A percentile compares a stretch with the other conserved stretches of the same genome.
These are phyloP conservation scores for Monilinia vaccinii-corymbosi DNA, from an alignment of 2,329 filamentous ascomycete species.

Conservation along the genomic window DNA sequence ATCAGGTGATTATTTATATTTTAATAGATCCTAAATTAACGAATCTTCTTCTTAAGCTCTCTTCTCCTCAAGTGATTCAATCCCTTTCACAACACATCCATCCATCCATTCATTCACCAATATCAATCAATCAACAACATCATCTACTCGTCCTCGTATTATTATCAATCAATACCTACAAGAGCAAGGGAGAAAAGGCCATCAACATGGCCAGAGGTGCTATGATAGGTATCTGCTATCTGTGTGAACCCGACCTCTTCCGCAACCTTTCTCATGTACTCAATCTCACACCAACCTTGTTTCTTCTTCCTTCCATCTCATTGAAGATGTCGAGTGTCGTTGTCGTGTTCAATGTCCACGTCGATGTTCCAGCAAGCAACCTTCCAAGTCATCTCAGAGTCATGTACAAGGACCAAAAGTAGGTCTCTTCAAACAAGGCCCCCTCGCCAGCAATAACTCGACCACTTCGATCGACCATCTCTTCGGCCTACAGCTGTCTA, in stretches of 20 bases:
- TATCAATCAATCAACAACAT: no score
- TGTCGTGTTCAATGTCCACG: conserved; percentile 1
- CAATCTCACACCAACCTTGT: not conserved
- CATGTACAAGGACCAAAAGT: not conserved
- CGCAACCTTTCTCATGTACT: not conserved
- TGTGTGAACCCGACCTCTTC: not conserved
- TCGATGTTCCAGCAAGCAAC: conserved; percentile 1
- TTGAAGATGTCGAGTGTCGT: not conserved
- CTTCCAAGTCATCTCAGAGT: not conserved
- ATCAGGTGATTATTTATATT: no score
- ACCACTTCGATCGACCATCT: not conserved
- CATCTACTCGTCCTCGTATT: no score
- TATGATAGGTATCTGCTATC: not conserved
- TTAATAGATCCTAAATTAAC: no score
- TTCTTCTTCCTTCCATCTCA: not conserved
- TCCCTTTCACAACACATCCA: no score
- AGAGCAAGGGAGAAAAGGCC: no score
- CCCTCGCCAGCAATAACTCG: not conserved
- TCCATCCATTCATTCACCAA: no score
- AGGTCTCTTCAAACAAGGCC: not conserved
- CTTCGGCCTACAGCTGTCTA: not conserved
- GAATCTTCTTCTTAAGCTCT: no score
- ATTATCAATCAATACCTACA: no score
- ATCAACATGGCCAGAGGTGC: no score
- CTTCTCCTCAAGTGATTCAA: no score